Base-by-base conservation (phyloP, 1,284 basidiomycete species). In the Trametes sp. region DNA sequence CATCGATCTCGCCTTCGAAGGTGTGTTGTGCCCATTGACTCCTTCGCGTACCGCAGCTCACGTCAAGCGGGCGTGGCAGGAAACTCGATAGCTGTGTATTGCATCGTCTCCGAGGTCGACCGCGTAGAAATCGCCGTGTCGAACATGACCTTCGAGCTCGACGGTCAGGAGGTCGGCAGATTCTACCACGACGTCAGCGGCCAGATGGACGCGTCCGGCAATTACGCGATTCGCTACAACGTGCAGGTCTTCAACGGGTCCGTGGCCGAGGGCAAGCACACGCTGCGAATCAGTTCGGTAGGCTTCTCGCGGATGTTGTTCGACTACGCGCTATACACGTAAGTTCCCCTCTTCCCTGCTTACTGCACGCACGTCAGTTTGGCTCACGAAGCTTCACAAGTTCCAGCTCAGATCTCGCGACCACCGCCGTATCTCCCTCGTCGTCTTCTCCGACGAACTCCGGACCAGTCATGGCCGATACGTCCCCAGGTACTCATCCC, bases 311-410 rank as follows among this genome's bases (percentile, higher is more conserved):
- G 61, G 16, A 58, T 65, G 52, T 23, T 67, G 31, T 69, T 69
- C 28, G 63, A 67, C 44, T 67, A 69, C 36, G 67, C 63, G 21
- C 33, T 59, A 14, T 69, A 69, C 36, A 65, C 63, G 67, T 69
- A 61, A 44, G 67, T 64, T 44, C 29, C 14, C 19, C 8, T 1
- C 23, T 45, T 29, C 29, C 33, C 24, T 9, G 33, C 29, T 8
- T 26, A n/a, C 14, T 38, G 19, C 11, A 4, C 19, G 16, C 29
- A 45, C 28, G 33, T 33, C 55, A 54, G 1, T 2, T 42, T 49
- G 4, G 26, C 50, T 48, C n/a, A 53, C 21, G n/a, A n/a, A n/a
- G 44, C 28, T 28, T 35, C 42, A 16, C 14, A 23, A 67, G 65
- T 16, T 60, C 62, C 19, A 46, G 50, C 23, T 50, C 45, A 52